phyloP scores from a whole-genome alignment of 805 yeast genomes.

The Isabelozyma rhagii region DNA sequence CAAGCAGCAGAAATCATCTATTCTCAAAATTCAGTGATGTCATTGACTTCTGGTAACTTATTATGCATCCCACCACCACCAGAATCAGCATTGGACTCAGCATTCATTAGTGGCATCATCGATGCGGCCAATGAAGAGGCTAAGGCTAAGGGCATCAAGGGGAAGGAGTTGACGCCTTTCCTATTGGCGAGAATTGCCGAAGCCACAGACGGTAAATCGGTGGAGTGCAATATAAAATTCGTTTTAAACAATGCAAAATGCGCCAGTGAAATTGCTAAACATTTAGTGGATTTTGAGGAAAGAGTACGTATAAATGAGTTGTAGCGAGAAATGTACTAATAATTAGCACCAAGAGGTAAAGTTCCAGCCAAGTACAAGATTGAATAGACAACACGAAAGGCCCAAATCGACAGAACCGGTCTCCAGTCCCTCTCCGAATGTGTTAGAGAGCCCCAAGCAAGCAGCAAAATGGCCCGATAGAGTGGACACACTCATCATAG shows the following conservation, averaged over 20 bases:
- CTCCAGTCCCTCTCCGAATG: background rate
- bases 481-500: slow-evolving; percentile 50
- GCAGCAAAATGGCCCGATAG: background rate
- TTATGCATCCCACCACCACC: slow-evolving; percentile 83
- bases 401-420: background rate
- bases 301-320: slow-evolving; percentile 1
- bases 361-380: slow-evolving; percentile 3
- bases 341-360: background rate
- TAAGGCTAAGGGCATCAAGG: slow-evolving; percentile 46
- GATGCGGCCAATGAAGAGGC: slow-evolving; percentile 60
- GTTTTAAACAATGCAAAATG: slow-evolving; percentile 72
- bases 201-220: slow-evolving; percentile 68
- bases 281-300: slow-evolving; percentile 37
- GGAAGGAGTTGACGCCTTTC: slow-evolving; percentile 81
- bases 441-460: background rate
- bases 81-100: slow-evolving; percentile 54
- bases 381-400: background rate
- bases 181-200: slow-evolving; percentile 61
- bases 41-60: slow-evolving; percentile 62
- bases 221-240: slow-evolving; percentile 67
- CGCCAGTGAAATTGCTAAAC: slow-evolving; percentile 66
- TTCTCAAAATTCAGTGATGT: slow-evolving; percentile 41
- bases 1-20: slow-evolving; percentile 65
- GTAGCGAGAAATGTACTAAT: slow-evolving; percentile 1
- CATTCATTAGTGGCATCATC: slow-evolving; percentile 53